Evolutionary conservation across 1,284 basidiomycete species (phyloP), one percentile per base, ranked within the genome.

Genomic region (Cutaneotrichosporon curvatum): DNA sequence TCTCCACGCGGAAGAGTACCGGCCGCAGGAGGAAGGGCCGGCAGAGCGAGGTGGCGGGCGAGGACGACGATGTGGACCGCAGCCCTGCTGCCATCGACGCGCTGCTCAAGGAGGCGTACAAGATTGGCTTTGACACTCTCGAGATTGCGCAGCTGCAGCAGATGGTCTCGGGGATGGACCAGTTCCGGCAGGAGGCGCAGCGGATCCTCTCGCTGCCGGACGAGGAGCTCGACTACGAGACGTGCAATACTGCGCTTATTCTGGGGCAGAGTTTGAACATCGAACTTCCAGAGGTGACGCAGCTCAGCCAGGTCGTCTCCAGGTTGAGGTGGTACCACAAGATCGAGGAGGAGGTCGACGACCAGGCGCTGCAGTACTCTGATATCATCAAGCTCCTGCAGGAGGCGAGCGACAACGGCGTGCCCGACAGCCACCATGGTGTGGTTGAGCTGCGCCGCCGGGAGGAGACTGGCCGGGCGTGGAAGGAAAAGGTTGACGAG

Each of bases 61-160:
- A 55, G 19, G 57, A 61, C 2, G 55, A 57, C n/a, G 57, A 59
- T 7, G 49, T 51, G 4, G 61, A 66, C 45, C 52, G 63, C n/a
- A 61, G 53, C 22, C 55, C 62, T 1, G 57, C 56, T 14, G 56
- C 53, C 6, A 50, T 72, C 12, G 32, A 51, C 4, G 52, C 51
- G 2, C 55, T 72, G 1, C 45, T 72, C 19, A 22, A 48, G 2
- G 58, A 68, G 43, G 66, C 58, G 4, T 61, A 68, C 11, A 37
- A 51, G 25, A 49, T 72, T 1, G 63, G 63, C 2, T 73, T 73
- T 37, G 72, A 72, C 31, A 51, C 70, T 4, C 67, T 66, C 4
- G 72, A 73, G 43, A 59, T 70, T 5, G 37, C 44, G 2, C 66
- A 67, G 45, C 46, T 72, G 18, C 54, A 62, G 37, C 63, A 67